Evolutionary conservation across 2,329 filamentous ascomycete genomes (phyloP), one percentile per base, ranked within the genome.

Genomic region (Domatiomyces globalis): DNA sequence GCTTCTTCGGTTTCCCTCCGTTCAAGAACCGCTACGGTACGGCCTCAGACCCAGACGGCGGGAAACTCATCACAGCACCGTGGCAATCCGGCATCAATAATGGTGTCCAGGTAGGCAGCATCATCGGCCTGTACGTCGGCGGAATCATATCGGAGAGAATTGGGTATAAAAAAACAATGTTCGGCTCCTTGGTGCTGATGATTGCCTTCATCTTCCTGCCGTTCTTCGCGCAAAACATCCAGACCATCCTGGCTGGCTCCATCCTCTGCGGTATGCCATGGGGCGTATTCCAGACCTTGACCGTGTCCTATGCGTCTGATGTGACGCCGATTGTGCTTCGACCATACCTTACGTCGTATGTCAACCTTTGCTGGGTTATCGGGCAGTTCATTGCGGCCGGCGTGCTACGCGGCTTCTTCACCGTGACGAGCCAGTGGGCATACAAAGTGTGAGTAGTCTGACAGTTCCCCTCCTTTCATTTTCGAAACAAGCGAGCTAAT

Each of bases 41-140:
- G 0, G 66, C 63, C 27, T 6, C 20, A 5, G 49, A 56, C 45
- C 60, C 64, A 19, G 54, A 63, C 0, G 63, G 63, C 2, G 67
- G 65, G 1, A 67, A 66, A 49, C 64, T 69, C 20, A 63, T 80
- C 19, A 70, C 72, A 1, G 73, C 76, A 0, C 66, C 72, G 0
- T 81, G 78, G 78, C 77, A 80, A 61, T 73, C 73, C 0, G 77
- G 71, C 0, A 59, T 81, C 4, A 71, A 69, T 5, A 78, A 78
- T 49, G 78, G 77, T 33, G 51, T 53, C 22, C 53, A 55, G 45
- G 51, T 52, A 9, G 82, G 82, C 43, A 78, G 81, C 61, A 78
- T 85, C 49, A 72, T 85, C 50, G 82, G 82, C 15, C 71, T 84
- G 42, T 67, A 81, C 56, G 69, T 83, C 63, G 83, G 81, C 61